Base-by-base conservation (phyloP, 768 basidiomycete species). In the Tylopilus sp. region DNA sequence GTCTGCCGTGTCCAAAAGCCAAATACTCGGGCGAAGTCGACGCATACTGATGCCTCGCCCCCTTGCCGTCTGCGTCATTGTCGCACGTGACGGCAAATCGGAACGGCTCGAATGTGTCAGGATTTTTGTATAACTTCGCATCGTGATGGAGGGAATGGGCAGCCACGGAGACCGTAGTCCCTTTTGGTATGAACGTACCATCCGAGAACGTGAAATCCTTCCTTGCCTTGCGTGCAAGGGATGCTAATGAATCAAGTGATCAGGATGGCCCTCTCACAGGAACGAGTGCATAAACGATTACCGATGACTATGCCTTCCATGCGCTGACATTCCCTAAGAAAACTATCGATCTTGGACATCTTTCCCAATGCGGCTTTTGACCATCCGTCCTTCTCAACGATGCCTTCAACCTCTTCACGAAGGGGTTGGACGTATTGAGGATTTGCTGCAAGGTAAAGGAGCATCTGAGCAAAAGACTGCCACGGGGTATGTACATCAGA, bases 321-420 rank as follows among this genome's bases (percentile, higher is more conserved):
- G 22, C 56, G 56, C 10, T 52, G 49, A 11, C 49, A 58, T 6
- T 58, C 56, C 28, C 12, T 58, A 8, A 57, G 56, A 50, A 78
- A 76, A 49, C 73, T 77, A 41, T 78, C 75, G 3, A 77, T 46
- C 52, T 70, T 70, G 44, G 56, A 66, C 63, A 73, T 64, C 33
- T 66, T 67, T 11, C 33, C 53, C n/a, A 74, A 24, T 2, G 61
- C 28, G 11, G 0, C n/a, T 13, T 53, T 53, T 0, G 50, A 26
- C 56, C 56, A 57, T 16, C 40, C 56, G 2, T 52, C 49, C 38
- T 42, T 28, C 31, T 36, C 19, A 0, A 52, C 14, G 22, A 47
- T 31, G 2, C n/a, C n/a, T n/a, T n/a, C n/a, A n/a, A n/a, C n/a
- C n/a, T n/a, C n/a, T n/a, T n/a, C n/a, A n/a, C n/a, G n/a, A n/a